phyloP scores from a whole-genome alignment of 1,284 basidiomycete genomes.

The Schizopora paradoxa region DNA sequence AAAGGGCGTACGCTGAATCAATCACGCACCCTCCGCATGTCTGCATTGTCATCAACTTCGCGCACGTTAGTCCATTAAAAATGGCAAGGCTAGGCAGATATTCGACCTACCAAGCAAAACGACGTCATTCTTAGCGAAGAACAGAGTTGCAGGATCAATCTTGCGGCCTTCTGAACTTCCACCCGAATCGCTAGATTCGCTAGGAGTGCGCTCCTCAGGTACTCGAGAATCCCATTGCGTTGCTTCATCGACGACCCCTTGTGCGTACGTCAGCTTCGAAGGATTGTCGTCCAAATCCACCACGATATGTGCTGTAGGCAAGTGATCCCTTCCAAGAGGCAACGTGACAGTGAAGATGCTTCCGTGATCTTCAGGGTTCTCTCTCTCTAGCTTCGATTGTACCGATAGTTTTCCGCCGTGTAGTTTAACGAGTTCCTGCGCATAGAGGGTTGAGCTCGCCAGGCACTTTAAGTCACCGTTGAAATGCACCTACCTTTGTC shows the following conservation, averaged over 20 bases:
- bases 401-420: slow-evolving; percentile 26
- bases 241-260: slow-evolving; percentile 27
- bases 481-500: slow-evolving; percentile 19
- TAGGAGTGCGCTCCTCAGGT: slow-evolving; percentile 18
- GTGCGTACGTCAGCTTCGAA: slow-evolving; percentile 22
- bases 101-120: slow-evolving; percentile 22
- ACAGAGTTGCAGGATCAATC: slow-evolving; percentile 20
- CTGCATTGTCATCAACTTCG: slow-evolving; percentile 26
- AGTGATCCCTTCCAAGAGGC: slow-evolving; percentile 26
- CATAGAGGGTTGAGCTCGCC: background rate
- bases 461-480: background rate
- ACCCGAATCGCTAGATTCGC: slow-evolving; percentile 21
- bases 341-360: slow-evolving; percentile 26
- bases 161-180: slow-evolving; percentile 18
- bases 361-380: slow-evolving; percentile 22
- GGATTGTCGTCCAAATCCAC: slow-evolving; percentile 15
- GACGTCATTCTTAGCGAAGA: slow-evolving; percentile 23
- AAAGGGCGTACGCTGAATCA: slow-evolving; percentile 22
- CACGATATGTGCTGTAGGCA: slow-evolving; percentile 24
- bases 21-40: slow-evolving; percentile 24
- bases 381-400: slow-evolving; percentile 18
- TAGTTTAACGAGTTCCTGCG: slow-evolving; percentile 27
- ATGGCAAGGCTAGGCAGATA: background rate
- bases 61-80: background rate
- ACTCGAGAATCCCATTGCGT: slow-evolving; percentile 22